Evolutionary conservation across 2,329 filamentous ascomycete species (phyloP).

Genomic region (Bipolaris victoriae): DNA sequence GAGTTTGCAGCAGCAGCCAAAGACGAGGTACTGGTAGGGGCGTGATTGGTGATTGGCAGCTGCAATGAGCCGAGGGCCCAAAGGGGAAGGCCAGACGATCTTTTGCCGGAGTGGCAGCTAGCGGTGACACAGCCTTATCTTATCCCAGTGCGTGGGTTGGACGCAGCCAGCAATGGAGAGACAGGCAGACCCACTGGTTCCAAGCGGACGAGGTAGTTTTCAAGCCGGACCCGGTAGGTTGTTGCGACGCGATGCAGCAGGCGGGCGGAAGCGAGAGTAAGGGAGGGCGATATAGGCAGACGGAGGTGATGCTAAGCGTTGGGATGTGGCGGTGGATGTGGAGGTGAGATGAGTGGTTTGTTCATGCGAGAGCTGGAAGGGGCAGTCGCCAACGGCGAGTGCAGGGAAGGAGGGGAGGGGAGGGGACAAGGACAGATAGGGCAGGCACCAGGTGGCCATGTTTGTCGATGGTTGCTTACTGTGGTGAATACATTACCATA

Average conservation of each 20-base stretch:
- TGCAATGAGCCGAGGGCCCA: slow-evolving; percentile 13
- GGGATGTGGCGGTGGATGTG: slow-evolving; percentile 4
- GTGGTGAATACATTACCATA: no score
- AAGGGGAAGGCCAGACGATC: slow-evolving; percentile 29
- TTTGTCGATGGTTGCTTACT: no score
- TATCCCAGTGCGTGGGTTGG: slow-evolving; percentile 34
- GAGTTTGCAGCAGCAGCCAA: slow-evolving; percentile 11
- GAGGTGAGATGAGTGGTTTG: slow-evolving; percentile 14
- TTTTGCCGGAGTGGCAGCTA: slow-evolving; percentile 25
- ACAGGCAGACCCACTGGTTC: slow-evolving; percentile 30
- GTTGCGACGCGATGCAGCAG: background rate
- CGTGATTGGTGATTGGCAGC: slow-evolving; percentile 11
- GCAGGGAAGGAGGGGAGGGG: background rate
- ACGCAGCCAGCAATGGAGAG: slow-evolving; percentile 21
- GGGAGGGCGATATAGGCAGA: slow-evolving; percentile 19
- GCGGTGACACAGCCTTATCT: slow-evolving; percentile 25
- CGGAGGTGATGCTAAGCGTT: slow-evolving; percentile 16
- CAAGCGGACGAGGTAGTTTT: slow-evolving; percentile 25
- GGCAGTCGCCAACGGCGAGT: background rate
- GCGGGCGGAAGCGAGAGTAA: slow-evolving; percentile 25
- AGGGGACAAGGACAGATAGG: background rate
- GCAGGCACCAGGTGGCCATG: background rate
- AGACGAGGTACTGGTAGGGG: slow-evolving; percentile 12
- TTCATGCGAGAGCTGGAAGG: slow-evolving; percentile 6
- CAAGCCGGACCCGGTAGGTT: slow-evolving; percentile 12